phyloP scores from a whole-genome alignment of 2,329 filamentous ascomycete genomes.

The Monosporascus sp. region DNA sequence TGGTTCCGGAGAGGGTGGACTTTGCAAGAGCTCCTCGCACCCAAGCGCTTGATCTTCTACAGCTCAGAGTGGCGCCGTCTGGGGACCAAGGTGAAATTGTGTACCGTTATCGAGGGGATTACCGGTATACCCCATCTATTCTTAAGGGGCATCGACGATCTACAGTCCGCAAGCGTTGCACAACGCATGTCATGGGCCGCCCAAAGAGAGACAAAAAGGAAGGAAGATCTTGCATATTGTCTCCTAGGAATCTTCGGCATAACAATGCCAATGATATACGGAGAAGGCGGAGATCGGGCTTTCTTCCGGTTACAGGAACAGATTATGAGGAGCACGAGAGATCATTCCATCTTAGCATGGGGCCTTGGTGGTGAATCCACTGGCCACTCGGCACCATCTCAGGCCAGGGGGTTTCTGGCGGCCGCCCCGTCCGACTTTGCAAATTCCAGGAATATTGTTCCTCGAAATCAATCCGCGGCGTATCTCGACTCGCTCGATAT shows the following conservation, averaged over 20 bases:
- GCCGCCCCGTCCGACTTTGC: too few species aligned
- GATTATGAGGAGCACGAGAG: background rate
- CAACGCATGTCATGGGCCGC: background rate
- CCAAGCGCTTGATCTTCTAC: background rate
- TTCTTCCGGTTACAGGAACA: background rate
- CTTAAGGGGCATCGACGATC: background rate
- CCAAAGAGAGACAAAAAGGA: background rate
- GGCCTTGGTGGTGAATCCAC: too few species aligned
- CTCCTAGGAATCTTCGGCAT: background rate
- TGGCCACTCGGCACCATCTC: too few species aligned
- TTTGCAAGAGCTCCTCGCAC: background rate
- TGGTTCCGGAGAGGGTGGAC: background rate
- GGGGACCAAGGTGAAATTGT: background rate
- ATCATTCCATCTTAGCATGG: background rate
- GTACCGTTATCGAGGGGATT: background rate
- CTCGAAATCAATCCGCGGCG: too few species aligned
- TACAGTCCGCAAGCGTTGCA: background rate
- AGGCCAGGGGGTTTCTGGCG: too few species aligned
- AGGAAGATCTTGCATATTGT: background rate
- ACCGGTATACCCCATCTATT: background rate
- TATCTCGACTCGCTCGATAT: too few species aligned
- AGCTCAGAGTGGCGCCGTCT: background rate
- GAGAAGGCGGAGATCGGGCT: background rate
- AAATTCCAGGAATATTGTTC: too few species aligned
- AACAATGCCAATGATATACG: background rate